Evolutionary conservation across 768 basidiomycete genomes (phyloP).

Genomic region (Mrakia gelida): DNA sequence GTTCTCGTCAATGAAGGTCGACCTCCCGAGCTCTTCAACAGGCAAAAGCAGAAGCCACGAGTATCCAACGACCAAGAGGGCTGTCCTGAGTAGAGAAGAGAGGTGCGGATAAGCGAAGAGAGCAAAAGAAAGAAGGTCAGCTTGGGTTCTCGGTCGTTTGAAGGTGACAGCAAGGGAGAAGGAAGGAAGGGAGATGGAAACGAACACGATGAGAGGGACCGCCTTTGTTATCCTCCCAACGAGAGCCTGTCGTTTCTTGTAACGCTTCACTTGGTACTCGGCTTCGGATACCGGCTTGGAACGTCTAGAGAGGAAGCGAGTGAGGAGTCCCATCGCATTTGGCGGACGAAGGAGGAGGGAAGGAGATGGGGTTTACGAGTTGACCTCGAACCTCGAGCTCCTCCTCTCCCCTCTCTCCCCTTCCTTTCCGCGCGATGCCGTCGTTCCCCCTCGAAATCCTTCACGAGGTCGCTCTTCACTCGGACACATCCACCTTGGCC

Average conservation of each 20-base stretch:
- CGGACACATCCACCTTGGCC: neutral
- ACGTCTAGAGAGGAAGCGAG: slow-evolving; percentile 1
- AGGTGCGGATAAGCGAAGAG: neutral
- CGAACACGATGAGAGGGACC: neutral
- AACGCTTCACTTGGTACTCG: slow-evolving; percentile 9
- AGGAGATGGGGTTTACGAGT: neutral
- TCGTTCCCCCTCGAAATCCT: neutral
- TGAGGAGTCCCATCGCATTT: slow-evolving; percentile 15
- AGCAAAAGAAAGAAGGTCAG: neutral
- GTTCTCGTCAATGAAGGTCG: slow-evolving; percentile 82
- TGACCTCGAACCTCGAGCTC: neutral
- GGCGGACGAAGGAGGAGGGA: neutral
- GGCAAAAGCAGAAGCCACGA: slow-evolving; percentile 25
- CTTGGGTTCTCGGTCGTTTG: too few relatives aligned
- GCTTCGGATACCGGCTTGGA: neutral
- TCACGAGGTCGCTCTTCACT: neutral
- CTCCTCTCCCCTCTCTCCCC: neutral
- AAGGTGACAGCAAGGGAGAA: neutral
- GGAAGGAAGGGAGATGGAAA: neutral
- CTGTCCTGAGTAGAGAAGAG: neutral
- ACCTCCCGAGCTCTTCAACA: slow-evolving; percentile 12
- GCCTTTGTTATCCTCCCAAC: neutral
- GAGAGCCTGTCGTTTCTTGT: slow-evolving; percentile 3
- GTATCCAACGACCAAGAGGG: slow-evolving; percentile 20
- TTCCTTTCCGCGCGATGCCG: too few relatives aligned